phyloP scores from a whole-genome alignment of 306 rosid genomes.

The Cucumis melo region DNA sequence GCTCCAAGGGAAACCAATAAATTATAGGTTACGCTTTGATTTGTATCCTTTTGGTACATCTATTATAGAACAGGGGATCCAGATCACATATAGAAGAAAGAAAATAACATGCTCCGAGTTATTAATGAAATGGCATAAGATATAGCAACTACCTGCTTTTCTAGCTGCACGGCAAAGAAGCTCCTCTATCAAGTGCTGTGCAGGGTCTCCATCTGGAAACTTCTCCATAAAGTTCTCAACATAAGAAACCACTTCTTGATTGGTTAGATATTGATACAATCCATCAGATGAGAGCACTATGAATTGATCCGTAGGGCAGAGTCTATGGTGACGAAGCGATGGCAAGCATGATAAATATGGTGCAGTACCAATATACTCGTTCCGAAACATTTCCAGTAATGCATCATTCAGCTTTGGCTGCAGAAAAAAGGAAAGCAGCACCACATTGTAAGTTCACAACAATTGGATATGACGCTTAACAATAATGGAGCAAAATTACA shows the following conservation, averaged over 20 bases:
- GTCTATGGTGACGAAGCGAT: conserved; percentile 79
- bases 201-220: conserved; percentile 98
- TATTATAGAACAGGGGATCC: background rate
- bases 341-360: conserved; percentile 92
- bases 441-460: background rate
- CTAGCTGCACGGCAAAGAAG: conserved; percentile 95
- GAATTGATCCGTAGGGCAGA: conserved; percentile 81
- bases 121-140: background rate
- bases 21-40: background rate
- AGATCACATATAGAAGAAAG: background rate
- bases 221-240: conserved; percentile 95
- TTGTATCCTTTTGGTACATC: background rate
- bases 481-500: conserved; percentile 2
- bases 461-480: background rate
- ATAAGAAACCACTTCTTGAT: conserved; percentile 90
- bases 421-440: conserved; percentile 20
- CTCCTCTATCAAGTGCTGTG: conserved; percentile 99
- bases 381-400: conserved; percentile 86
- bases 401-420: conserved; percentile 94
- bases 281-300: conserved; percentile 96
- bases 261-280: conserved; percentile 82
- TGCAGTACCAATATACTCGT: conserved; percentile 81
- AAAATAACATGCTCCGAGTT: background rate
- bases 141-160: conserved; percentile 66
- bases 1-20: background rate